A percentile compares a stretch with the other conserved stretches of the same genome.
These are phyloP conservation scores for Ascochyta clinopodiicola DNA, from an alignment of 2,329 filamentous ascomycete genomes.

Conservation along the genomic window DNA sequence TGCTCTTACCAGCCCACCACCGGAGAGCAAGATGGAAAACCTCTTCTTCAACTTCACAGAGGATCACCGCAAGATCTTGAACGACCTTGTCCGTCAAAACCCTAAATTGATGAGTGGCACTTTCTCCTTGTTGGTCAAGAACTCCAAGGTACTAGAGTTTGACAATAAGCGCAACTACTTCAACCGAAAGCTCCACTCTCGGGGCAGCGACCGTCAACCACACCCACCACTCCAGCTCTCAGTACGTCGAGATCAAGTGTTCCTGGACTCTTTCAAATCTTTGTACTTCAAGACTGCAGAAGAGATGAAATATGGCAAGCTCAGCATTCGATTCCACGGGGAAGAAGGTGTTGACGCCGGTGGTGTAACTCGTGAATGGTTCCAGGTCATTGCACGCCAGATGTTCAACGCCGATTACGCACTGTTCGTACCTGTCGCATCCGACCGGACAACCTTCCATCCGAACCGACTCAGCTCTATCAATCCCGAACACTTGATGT, in stretches of 20 bases:
- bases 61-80: slow-evolving; percentile 95
- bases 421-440: slow-evolving; percentile 93
- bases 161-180: slow-evolving; percentile 99
- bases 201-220: slow-evolving; percentile 69
- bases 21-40: slow-evolving; percentile 82
- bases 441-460: slow-evolving; percentile 97
- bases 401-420: slow-evolving; percentile 99
- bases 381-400: slow-evolving; percentile 93
- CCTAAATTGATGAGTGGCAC: slow-evolving; percentile 99
- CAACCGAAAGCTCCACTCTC: slow-evolving; percentile 86
- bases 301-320: slow-evolving; percentile 98
- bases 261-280: slow-evolving; percentile 98
- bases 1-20: slow-evolving; percentile 75
- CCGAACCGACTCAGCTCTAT: slow-evolving; percentile 92
- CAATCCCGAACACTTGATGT: slow-evolving; percentile 94
- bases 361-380: slow-evolving; percentile 98
- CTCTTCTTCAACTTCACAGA: slow-evolving; percentile 98
- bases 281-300: slow-evolving; percentile 95
- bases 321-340: slow-evolving; percentile 95
- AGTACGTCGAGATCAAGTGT: slow-evolving; percentile 92
- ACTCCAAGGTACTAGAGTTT: slow-evolving; percentile 97
- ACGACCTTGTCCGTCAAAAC: slow-evolving; percentile 95
- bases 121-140: slow-evolving; percentile 94
- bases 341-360: slow-evolving; percentile 98
- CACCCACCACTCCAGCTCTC: slow-evolving; percentile 83